Percentiles rank a stretch among this genome's conserved stretches.
Conservation (phyloP, 495 filamentous ascomycete species). For the Penicillium silybi region DNA sequence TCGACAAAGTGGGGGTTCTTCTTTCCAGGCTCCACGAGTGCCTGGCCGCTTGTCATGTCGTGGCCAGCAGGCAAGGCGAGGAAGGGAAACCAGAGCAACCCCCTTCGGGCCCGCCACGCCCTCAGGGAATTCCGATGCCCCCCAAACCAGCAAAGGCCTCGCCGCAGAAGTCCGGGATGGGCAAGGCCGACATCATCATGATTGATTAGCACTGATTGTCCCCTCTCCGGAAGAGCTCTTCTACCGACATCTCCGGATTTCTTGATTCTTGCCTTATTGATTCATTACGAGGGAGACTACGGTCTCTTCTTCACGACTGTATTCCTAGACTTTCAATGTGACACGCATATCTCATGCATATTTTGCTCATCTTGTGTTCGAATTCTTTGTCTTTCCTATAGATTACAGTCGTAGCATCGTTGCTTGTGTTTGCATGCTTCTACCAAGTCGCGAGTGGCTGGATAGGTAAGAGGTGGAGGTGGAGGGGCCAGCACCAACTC, state of each 20-base stretch:
- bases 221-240: neutral
- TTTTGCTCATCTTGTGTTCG: neutral
- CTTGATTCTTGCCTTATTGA: slow-evolving; percentile 1
- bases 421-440: neutral
- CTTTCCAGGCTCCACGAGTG: slow-evolving; percentile 33
- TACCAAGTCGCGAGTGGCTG: neutral
- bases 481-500: neutral
- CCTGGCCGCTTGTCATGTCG: slow-evolving; percentile 16
- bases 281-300: neutral
- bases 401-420: neutral
- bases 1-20: slow-evolving; percentile 40
- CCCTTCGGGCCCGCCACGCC: neutral
- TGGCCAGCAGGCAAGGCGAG: slow-evolving; percentile 1
- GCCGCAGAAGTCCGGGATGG: slow-evolving; percentile 9
- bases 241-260: neutral
- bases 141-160: slow-evolving; percentile 1
- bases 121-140: neutral
- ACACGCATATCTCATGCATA: slow-evolving; percentile 7
- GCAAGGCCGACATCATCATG: slow-evolving; percentile 34
- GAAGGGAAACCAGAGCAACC: slow-evolving; percentile 4
- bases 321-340: slow-evolving; percentile 23
- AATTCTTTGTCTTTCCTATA: neutral
- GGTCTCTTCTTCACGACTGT: slow-evolving; percentile 17
- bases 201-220: slow-evolving; percentile 29
- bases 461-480: too few relatives aligned